Conservation (phyloP, 495 filamentous ascomycete genomes). For the Diplogelasinospora grovesii region DNA sequence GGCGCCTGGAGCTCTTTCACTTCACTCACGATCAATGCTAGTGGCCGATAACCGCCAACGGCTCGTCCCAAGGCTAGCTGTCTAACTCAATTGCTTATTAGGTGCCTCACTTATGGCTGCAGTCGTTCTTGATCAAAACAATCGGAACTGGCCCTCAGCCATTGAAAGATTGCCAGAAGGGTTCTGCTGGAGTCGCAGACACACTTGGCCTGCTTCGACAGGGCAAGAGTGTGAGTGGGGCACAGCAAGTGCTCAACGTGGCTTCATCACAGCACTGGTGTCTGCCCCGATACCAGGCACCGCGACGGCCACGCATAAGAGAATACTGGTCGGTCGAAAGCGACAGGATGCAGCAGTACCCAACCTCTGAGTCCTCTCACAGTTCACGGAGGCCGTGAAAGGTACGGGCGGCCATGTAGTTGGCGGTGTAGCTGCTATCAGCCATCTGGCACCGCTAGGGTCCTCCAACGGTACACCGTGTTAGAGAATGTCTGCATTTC, state of each 20-base stretch:
- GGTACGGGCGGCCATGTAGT: constrained; percentile 12
- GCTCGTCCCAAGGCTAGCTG: too few relatives aligned
- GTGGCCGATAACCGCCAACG: too few relatives aligned
- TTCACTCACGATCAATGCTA: too few relatives aligned
- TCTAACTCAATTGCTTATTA: too few relatives aligned
- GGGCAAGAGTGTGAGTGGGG: constrained; percentile 10
- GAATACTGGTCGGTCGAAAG: constrained; percentile 6
- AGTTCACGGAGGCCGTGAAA: constrained; percentile 1
- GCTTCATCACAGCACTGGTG: constrained; percentile 13
- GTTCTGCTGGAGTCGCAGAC: constrained; percentile 8
- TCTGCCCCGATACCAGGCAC: too few relatives aligned
- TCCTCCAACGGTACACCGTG: constrained; percentile 3
- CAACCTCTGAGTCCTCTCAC: constrained; percentile 18
- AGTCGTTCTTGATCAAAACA: too few relatives aligned
- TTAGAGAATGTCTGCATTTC: not conserved
- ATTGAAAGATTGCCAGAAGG: not conserved
- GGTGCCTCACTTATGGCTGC: too few relatives aligned
- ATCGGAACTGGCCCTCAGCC: constrained; percentile 1
- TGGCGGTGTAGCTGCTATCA: constrained; percentile 23
- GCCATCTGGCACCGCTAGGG: not conserved
- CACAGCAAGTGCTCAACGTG: constrained; percentile 13
- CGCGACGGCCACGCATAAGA: too few relatives aligned
- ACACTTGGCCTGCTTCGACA: constrained; percentile 18
- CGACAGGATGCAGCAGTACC: constrained; percentile 24
- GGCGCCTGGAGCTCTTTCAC: too few relatives aligned